phyloP scores from a whole-genome alignment of 2,329 filamentous ascomycete species.

The Sporothrix curviconia region DNA sequence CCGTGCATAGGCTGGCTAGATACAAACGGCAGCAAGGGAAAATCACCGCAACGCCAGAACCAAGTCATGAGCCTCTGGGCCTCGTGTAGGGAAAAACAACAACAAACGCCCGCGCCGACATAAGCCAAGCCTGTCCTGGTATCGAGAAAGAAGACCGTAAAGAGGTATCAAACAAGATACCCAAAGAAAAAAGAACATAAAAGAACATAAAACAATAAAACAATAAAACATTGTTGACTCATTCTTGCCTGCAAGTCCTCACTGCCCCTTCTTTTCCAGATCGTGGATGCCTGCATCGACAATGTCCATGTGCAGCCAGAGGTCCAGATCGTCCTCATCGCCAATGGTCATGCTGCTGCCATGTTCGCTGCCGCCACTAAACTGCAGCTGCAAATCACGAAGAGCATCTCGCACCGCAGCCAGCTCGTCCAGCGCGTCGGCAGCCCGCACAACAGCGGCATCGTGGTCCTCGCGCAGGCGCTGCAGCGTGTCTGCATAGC shows the following conservation, averaged over 20 bases:
- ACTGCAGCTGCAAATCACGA: not conserved
- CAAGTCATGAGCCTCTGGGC: no score
- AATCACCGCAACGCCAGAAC: not conserved
- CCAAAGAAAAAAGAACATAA: not conserved
- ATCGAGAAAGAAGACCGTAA: not conserved
- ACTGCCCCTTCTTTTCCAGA: not conserved
- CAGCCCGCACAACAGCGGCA: not conserved
- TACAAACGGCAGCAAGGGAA: no score
- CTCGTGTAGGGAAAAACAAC: no score
- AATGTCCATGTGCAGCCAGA: constrained; percentile 15
- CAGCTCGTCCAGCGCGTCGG: constrained; percentile 12
- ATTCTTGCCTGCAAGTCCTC: not conserved
- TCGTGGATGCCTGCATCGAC: constrained; percentile 13
- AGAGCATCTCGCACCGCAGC: constrained; percentile 6
- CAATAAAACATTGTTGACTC: not conserved
- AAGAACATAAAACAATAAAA: not conserved
- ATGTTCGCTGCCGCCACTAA: not conserved
- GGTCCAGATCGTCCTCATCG: constrained; percentile 2
- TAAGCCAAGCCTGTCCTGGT: not conserved
- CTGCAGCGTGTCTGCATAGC: constrained; percentile 8
- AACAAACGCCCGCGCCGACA: not conserved
- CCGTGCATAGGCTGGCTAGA: no score
- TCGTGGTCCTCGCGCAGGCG: constrained; percentile 9
- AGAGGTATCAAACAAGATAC: no score
- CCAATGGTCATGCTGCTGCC: not conserved